Conservation (phyloP, 306 rosid species). For the Trifolium dubium region DNA sequence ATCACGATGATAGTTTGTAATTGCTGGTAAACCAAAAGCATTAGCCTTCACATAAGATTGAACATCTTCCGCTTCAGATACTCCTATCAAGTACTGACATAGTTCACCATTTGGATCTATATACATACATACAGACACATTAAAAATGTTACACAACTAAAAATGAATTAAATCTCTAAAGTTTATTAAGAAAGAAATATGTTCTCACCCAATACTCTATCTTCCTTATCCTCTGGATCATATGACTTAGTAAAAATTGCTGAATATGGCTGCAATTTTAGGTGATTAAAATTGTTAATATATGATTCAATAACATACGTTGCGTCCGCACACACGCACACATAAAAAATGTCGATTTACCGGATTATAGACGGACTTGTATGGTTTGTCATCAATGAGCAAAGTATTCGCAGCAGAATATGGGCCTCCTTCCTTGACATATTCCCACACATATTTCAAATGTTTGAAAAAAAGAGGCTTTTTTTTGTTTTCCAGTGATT, state of each 20-base stretch:
- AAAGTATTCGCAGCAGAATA: constrained; percentile 36
- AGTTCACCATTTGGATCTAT: neutral
- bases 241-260: constrained; percentile 29
- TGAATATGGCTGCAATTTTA: constrained; percentile 12
- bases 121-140: neutral
- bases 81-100: neutral
- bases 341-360: neutral
- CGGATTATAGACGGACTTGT: constrained; percentile 40
- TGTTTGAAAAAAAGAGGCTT: constrained; percentile 41
- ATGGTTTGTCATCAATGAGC: constrained; percentile 36
- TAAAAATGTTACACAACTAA: neutral
- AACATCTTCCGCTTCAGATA: constrained; percentile 32
- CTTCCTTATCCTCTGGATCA: neutral
- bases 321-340: too few species aligned
- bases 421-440: constrained; percentile 15
- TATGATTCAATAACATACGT: neutral
- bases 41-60: constrained; percentile 45
- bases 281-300: neutral
- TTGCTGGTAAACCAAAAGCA: constrained; percentile 37
- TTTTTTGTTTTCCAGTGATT: neutral
- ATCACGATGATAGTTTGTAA: constrained; percentile 37
- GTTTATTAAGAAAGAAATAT: too few species aligned
- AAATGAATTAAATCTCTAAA: neutral
- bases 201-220: constrained; percentile 34
- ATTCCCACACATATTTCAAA: neutral